These are phyloP conservation scores for Eucalyptus rudis DNA, from an alignment of 345 rosid genomes.

Conservation along the genomic window DNA sequence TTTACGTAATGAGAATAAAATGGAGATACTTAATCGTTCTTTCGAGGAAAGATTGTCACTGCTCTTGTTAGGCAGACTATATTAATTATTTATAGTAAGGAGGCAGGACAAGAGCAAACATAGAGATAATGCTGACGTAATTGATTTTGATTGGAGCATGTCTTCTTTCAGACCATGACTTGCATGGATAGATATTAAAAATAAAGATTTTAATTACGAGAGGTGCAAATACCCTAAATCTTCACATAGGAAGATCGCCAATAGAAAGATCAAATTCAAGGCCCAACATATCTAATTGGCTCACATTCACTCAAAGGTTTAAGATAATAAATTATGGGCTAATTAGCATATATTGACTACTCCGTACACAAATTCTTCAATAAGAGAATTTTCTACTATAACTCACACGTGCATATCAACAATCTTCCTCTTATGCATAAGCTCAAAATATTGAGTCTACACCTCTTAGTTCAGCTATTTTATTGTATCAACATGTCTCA, in stretches of 20 bases:
- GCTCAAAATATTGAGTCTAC: neutral
- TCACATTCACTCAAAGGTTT: neutral
- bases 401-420: neutral
- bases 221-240: neutral
- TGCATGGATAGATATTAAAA: neutral
- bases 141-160: neutral
- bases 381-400: no score
- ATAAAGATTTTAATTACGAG: neutral
- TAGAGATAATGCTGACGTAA: neutral
- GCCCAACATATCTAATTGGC: neutral
- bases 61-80: neutral
- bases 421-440: no score
- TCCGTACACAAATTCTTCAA: neutral
- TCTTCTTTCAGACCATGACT: neutral
- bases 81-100: no score
- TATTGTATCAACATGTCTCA: neutral
- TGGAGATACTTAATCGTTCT: neutral
- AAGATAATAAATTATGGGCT: neutral
- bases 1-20: neutral
- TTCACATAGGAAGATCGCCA: neutral
- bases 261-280: no score
- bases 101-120: neutral
- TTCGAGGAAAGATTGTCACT: neutral
- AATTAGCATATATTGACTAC: neutral
- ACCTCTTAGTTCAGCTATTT: neutral